These are phyloP conservation scores for Fusarium sacchari DNA, from an alignment of 2,329 filamentous ascomycete genomes.

Conservation along the genomic window DNA sequence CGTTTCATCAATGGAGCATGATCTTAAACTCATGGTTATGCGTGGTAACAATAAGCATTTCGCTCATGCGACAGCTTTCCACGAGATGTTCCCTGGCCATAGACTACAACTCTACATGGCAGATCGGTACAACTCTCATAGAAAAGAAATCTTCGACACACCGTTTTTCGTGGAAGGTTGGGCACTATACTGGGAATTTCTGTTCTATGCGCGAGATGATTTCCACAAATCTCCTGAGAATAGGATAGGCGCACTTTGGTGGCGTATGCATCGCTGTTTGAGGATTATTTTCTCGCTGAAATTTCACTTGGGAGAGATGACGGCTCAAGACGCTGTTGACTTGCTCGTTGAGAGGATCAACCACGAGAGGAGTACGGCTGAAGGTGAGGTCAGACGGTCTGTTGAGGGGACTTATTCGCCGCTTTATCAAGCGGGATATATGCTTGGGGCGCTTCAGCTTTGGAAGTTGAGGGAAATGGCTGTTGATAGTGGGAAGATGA, in stretches of 20 bases:
- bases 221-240: constrained; percentile 27
- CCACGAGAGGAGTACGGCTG: constrained; percentile 27
- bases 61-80: constrained; percentile 18
- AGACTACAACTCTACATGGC: constrained; percentile 32
- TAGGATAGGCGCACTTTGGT: constrained; percentile 29
- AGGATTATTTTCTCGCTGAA: constrained; percentile 21
- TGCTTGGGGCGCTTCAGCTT: constrained; percentile 22
- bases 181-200: constrained; percentile 35
- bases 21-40: constrained; percentile 33
- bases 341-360: constrained; percentile 7
- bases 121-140: constrained; percentile 22
- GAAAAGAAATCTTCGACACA: constrained; percentile 26
- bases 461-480: constrained; percentile 30
- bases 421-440: constrained; percentile 30
- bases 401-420: constrained; percentile 30
- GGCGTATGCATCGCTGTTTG: constrained; percentile 30
- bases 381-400: constrained; percentile 25
- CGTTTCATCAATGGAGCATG: constrained; percentile 21
- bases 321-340: constrained; percentile 27
- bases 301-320: constrained; percentile 31
- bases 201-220: constrained; percentile 23
- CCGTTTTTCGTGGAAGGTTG: constrained; percentile 31
- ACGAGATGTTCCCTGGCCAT: constrained; percentile 31
- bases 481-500: constrained; percentile 10
- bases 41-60: constrained; percentile 29